phyloP scores from a whole-genome alignment of 2,329 filamentous ascomycete genomes.

The Xylaria polymorpha region DNA sequence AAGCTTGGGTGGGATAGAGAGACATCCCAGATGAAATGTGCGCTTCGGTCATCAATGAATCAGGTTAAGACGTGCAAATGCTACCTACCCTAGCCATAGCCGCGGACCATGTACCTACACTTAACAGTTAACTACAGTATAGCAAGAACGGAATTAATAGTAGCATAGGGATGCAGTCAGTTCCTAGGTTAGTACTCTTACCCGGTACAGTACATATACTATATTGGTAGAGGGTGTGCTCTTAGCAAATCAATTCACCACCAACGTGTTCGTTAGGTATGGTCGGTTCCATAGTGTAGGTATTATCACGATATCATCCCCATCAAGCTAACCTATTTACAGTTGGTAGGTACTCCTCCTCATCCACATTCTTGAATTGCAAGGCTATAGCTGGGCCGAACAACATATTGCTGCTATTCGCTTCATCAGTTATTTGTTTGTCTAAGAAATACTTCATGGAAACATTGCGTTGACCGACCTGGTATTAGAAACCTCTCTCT shows the following conservation, averaged over 20 bases:
- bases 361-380: not conserved
- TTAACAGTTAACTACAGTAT: too few species aligned
- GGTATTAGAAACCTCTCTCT: not conserved
- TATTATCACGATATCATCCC: not conserved
- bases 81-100: not conserved
- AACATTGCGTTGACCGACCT: not conserved
- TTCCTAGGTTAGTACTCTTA: not conserved
- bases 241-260: not conserved
- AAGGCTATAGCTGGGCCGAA: not conserved
- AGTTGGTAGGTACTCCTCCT: not conserved
- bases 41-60: slow-evolving; percentile 21
- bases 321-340: not conserved
- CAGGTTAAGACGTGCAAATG: slow-evolving; percentile 8
- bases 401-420: not conserved
- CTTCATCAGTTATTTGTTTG: not conserved
- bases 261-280: not conserved
- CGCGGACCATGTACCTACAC: not conserved
- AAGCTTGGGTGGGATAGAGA: not conserved
- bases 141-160: slow-evolving; percentile 1
- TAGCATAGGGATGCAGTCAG: not conserved
- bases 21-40: slow-evolving; percentile 9
- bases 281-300: not conserved
- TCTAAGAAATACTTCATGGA: not conserved
- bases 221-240: not conserved
- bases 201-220: not conserved